Evolutionary conservation across 106 monocot species (phyloP).

Genomic region (Platanthera zijinensis): DNA sequence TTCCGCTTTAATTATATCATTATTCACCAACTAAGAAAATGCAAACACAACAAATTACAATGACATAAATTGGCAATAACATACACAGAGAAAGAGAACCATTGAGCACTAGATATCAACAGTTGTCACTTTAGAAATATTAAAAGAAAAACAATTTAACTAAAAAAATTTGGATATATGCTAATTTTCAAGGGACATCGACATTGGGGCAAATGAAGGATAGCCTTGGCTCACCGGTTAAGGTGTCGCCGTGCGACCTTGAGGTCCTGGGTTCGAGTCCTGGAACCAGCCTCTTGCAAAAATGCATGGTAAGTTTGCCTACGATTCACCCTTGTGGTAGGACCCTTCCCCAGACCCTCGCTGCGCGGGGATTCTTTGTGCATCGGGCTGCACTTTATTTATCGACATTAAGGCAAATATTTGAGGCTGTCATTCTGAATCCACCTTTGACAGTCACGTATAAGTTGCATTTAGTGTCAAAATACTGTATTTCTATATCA

Average conservation of each 20-base stretch:
- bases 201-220: too few species aligned
- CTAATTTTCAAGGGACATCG: too few species aligned
- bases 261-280: too few species aligned
- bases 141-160: not conserved
- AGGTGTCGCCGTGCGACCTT: too few species aligned
- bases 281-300: too few species aligned
- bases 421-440: not conserved
- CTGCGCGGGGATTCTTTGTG: too few species aligned
- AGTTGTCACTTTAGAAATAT: not conserved
- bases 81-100: not conserved
- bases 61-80: not conserved
- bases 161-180: not conserved
- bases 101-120: not conserved
- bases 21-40: not conserved
- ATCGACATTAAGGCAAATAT: not conserved
- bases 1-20: not conserved
- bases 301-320: too few species aligned
- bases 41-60: not conserved
- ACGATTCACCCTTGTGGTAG: too few species aligned
- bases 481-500: not conserved
- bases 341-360: too few species aligned
- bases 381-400: not conserved
- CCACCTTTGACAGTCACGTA: not conserved
- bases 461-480: not conserved
- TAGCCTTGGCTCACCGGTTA: too few species aligned